A percentile compares a stretch with the other conserved stretches of the same genome.
Evolutionary conservation across 306 rosid genomes (phyloP).

Genomic region (Cucurbita ficifolia): DNA sequence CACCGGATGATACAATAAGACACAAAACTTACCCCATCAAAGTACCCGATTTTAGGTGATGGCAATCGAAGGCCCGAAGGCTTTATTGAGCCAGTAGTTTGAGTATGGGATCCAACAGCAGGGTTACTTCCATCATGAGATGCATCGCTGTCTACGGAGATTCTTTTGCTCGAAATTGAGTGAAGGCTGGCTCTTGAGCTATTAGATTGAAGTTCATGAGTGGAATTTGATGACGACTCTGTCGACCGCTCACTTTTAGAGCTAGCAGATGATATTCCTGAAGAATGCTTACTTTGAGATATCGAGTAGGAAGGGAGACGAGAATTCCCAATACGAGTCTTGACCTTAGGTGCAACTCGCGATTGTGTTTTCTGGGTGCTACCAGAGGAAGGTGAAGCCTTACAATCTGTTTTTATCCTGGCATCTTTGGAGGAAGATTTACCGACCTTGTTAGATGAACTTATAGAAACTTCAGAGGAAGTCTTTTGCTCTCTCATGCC

Average conservation of each 20-base stretch:
- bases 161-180: constrained; percentile 30
- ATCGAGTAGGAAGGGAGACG: constrained; percentile 26
- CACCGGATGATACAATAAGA: neutral
- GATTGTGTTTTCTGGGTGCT: constrained; percentile 32
- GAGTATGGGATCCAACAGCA: constrained; percentile 24
- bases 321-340: constrained; percentile 26
- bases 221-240: constrained; percentile 52
- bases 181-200: constrained; percentile 59
- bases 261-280: constrained; percentile 68
- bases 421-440: constrained; percentile 31
- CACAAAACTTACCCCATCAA: constrained; percentile 70
- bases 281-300: constrained; percentile 34
- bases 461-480: constrained; percentile 25
- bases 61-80: constrained; percentile 37
- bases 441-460: constrained; percentile 25
- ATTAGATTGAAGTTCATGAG: constrained; percentile 24
- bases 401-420: constrained; percentile 25
- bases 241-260: constrained; percentile 87
- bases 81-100: constrained; percentile 11
- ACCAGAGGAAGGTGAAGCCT: constrained; percentile 31
- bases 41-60: constrained; percentile 41
- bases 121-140: constrained; percentile 21
- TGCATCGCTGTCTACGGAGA: constrained; percentile 26
- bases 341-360: constrained; percentile 26
- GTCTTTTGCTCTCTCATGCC: constrained; percentile 26